Evolutionary conservation across 2,329 filamentous ascomycete species (phyloP).

Genomic region (Diaporthe batatas): DNA sequence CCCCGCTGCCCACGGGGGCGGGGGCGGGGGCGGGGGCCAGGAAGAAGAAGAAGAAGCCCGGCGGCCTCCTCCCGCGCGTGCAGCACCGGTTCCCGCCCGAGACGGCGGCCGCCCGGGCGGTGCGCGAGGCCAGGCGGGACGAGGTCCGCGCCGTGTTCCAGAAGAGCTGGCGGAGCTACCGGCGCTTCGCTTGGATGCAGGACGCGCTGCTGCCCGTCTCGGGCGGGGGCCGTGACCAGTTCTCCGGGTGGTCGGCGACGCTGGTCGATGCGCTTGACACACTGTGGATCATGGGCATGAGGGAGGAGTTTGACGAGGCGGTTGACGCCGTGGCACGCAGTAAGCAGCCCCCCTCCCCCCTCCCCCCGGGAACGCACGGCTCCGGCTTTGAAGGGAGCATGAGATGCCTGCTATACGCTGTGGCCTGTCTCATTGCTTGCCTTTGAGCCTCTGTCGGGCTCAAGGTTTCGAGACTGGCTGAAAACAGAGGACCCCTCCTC

Average conservation of each 20-base stretch:
- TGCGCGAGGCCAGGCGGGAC: slow-evolving; percentile 50
- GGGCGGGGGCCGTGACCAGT: slow-evolving; percentile 57
- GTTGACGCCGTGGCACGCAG: slow-evolving; percentile 53
- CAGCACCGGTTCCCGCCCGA: slow-evolving; percentile 52
- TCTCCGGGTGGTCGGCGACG: slow-evolving; percentile 65
- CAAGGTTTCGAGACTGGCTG: neutral
- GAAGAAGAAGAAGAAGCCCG: neutral
- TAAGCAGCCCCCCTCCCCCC: neutral
- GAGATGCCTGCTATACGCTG: neutral
- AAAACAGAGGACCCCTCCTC: neutral
- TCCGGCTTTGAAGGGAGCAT: neutral
- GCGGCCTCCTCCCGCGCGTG: slow-evolving; percentile 49
- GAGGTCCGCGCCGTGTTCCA: slow-evolving; percentile 53
- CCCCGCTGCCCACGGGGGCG: slow-evolving; percentile 46
- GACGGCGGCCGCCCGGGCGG: slow-evolving; percentile 43
- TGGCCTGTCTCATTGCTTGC: neutral
- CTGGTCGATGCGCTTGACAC: slow-evolving; percentile 66
- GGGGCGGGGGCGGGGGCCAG: no score
- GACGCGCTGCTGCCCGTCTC: slow-evolving; percentile 62
- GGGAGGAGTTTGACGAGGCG: slow-evolving; percentile 62
- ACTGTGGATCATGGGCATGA: slow-evolving; percentile 63
- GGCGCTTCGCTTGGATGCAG: slow-evolving; percentile 61
- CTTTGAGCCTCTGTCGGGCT: neutral
- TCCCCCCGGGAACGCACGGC: neutral
- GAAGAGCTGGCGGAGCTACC: slow-evolving; percentile 60